Conservation (phyloP, 139 green algal genomes). For the Chlamydomonas urium region DNA sequence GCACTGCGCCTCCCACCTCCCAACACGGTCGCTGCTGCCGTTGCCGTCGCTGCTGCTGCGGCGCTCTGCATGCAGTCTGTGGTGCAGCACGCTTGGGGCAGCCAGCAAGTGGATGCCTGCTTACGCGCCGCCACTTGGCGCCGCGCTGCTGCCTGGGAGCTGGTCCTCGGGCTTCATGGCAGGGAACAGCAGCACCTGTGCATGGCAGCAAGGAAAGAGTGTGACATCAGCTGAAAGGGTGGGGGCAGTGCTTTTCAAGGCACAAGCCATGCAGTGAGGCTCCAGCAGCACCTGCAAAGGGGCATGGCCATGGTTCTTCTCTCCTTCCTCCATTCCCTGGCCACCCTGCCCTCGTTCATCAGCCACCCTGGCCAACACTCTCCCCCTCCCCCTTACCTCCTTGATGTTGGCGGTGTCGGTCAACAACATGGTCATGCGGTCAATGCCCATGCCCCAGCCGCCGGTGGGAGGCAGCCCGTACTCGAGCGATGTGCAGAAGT, state of each 20-base stretch:
- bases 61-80: too few species aligned
- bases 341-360: not conserved
- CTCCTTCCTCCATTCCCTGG: not conserved
- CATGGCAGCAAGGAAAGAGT: not conserved
- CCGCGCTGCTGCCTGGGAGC: too few species aligned
- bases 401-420: conserved; percentile 98
- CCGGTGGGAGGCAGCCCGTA: conserved; percentile 97
- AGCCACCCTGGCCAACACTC: not conserved
- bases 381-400: conserved; percentile 52
- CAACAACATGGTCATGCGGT: conserved; percentile 97
- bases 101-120: too few species aligned
- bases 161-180: conserved; percentile 95
- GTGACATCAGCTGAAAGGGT: not conserved
- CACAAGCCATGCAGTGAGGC: too few species aligned
- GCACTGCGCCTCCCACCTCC: too few species aligned
- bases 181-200: conserved; percentile 96
- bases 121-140: too few species aligned
- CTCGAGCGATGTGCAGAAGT: conserved; percentile 94
- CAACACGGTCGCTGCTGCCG: too few species aligned
- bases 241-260: not conserved
- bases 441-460: conserved; percentile 96
- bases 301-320: too few species aligned
- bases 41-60: too few species aligned
- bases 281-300: too few species aligned
- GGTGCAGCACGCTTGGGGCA: too few species aligned